Conservation (phyloP, 2,329 filamentous ascomycete species). For the Escovopsis sp. region DNA sequence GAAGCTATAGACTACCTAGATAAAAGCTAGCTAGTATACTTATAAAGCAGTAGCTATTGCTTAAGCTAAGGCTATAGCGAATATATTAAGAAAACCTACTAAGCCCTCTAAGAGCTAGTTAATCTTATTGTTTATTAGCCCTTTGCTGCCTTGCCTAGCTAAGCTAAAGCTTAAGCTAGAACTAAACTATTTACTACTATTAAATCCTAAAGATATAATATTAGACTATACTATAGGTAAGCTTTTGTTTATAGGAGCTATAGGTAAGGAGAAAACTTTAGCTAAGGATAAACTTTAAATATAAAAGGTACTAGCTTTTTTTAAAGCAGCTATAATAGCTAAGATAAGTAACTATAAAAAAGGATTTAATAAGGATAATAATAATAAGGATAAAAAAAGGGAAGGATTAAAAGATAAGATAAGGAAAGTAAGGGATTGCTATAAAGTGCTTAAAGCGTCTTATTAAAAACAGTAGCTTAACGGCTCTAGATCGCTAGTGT, state of each 20-base stretch:
- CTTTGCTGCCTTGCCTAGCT: too few species aligned
- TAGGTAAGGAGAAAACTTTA: not conserved
- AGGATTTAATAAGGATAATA: not conserved
- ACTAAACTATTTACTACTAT: not conserved
- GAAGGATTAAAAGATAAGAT: not conserved
- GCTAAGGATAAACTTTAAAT: not conserved
- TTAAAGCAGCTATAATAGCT: not conserved
- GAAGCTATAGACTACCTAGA: too few species aligned
- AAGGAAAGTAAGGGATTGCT: too few species aligned
- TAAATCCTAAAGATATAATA: slow-evolving; percentile 1
- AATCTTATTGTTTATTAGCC: too few species aligned
- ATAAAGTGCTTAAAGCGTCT: too few species aligned
- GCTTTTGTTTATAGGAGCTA: not conserved
- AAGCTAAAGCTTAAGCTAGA: too few species aligned
- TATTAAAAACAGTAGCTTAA: not conserved
- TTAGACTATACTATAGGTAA: not conserved
- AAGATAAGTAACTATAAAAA: not conserved
- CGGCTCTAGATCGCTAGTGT: not conserved
- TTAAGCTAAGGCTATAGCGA: too few species aligned
- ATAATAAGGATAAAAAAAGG: not conserved
- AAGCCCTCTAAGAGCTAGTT: too few species aligned
- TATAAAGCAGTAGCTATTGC: too few species aligned
- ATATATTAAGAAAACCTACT: too few species aligned
- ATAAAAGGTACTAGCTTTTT: not conserved
- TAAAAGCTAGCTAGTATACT: too few species aligned